Evolutionary conservation across 208 protist genomes (phyloP), one percentile per base, ranked within the genome.

Genomic region (Phytomonas sp.): DNA sequence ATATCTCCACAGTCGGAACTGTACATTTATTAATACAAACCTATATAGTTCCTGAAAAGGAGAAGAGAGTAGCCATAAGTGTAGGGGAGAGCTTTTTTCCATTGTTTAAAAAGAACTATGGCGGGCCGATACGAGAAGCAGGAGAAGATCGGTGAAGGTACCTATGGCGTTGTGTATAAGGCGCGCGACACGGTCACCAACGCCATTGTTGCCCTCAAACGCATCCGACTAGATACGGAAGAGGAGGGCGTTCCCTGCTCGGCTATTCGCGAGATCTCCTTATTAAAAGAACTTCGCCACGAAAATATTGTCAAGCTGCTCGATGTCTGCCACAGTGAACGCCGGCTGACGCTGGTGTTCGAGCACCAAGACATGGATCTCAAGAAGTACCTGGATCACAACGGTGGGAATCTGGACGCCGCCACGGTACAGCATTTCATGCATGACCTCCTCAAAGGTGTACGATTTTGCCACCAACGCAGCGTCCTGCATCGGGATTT

Each of bases 101-200:
- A 37, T 36, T 63, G 30, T 63, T 63, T 36, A 5, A 23, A 49
- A 12, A 49, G 36, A 66, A 60, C 33, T 16, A 84, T 88, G 79
- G 61, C 70, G 19, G 82, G 77, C 56, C 85, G 88, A 49, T 98
- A 98, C 72, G 76, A 94, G 49, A 89, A 89, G 49, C 79, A 96
- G 33, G 92, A 98, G 59, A 98, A 98, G 82, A 82, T 97, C 67
- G 92, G 92, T 16, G 92, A 98, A 78, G 98, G 98, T 23, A 95
- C 97, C 4, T 99, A 99, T 70, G 98, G 98, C 63, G 89, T 99
- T 26, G 98, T 99, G 29, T 99, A 98, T 82, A 98, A 97, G 76
- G 97, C 96, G 4, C 73, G 69, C 71, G 88, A 97, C 70, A 75
- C 64, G 5, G 75, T 70, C 42, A 92, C 88, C 23, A 75, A 75